Conservation (phyloP, 179 eudicot species). For the Drosera spatulata region DNA sequence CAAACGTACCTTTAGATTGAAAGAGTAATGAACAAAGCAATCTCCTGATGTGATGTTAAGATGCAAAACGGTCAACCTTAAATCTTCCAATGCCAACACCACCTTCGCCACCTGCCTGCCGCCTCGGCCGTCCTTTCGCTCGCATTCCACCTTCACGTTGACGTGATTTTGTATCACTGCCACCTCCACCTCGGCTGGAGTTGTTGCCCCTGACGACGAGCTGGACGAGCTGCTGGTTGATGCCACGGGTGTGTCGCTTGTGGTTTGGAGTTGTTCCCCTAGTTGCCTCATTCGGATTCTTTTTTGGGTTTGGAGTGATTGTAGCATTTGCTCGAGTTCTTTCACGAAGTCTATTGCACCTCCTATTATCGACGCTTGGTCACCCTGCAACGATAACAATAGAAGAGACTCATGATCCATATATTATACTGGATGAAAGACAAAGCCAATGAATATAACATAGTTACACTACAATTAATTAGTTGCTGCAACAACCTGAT, state of each 20-base stretch:
- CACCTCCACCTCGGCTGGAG: constrained; percentile 16
- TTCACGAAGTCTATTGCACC: constrained; percentile 85
- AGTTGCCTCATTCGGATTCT: background rate
- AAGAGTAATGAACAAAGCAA: constrained; percentile 28
- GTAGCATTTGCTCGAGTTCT: constrained; percentile 66
- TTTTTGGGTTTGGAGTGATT: constrained; percentile 41
- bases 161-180: constrained; percentile 39
- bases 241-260: too few species aligned
- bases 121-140: constrained; percentile 20
- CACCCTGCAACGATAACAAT: constrained; percentile 14
- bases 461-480: too few species aligned
- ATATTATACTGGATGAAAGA: too few species aligned
- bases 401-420: too few species aligned
- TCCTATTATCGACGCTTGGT: constrained; percentile 75
- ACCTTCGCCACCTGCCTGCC: constrained; percentile 17
- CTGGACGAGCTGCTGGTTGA: constrained; percentile 2
- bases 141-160: constrained; percentile 27
- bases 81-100: constrained; percentile 29
- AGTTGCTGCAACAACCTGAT: too few species aligned
- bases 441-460: too few species aligned
- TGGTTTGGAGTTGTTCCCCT: too few species aligned
- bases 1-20: constrained; percentile 31
- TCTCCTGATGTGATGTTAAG: constrained; percentile 36
- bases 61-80: constrained; percentile 32
- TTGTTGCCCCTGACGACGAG: background rate